These are phyloP conservation scores for Curvularia spicifera DNA, from an alignment of 2,329 filamentous ascomycete species.

Conservation along the genomic window DNA sequence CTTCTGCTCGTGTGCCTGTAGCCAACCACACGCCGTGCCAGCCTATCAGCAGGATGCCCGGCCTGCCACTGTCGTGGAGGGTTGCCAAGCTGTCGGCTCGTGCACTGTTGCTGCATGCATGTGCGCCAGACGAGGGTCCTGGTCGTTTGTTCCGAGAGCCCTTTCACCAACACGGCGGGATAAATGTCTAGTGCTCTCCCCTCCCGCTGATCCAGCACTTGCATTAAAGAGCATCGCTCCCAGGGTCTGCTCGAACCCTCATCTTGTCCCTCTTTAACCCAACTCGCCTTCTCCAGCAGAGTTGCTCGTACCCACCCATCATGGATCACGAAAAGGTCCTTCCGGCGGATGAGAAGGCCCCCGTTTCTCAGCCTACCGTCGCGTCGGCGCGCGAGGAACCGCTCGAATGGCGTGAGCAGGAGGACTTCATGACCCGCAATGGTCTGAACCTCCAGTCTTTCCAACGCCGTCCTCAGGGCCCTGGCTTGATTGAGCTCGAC, in stretches of 20 bases:
- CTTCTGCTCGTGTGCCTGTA: slow-evolving; percentile 23
- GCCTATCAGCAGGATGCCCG: slow-evolving; percentile 27
- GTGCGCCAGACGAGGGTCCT: slow-evolving; percentile 23
- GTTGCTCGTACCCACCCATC: slow-evolving; percentile 13
- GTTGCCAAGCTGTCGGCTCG: slow-evolving; percentile 32
- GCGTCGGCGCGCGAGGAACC: slow-evolving; percentile 18
- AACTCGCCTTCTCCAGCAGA: slow-evolving; percentile 12
- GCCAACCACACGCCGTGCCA: slow-evolving; percentile 24
- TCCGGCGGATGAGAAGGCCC: slow-evolving; percentile 39
- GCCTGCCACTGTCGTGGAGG: slow-evolving; percentile 21
- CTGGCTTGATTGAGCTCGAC: slow-evolving; percentile 38
- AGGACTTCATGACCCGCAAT: slow-evolving; percentile 47
- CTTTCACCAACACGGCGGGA: slow-evolving; percentile 24
- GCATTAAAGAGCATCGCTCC: slow-evolving; percentile 34
- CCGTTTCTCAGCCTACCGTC: slow-evolving; percentile 21
- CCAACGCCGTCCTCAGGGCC: slow-evolving; percentile 40
- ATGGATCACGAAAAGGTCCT: slow-evolving; percentile 39
- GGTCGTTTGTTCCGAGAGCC: slow-evolving; percentile 35
- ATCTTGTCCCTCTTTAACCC: slow-evolving; percentile 10
- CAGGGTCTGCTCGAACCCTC: slow-evolving; percentile 14
- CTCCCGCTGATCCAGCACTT: slow-evolving; percentile 33
- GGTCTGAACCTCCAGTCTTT: slow-evolving; percentile 46
- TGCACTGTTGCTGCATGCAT: slow-evolving; percentile 22
- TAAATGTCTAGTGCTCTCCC: slow-evolving; percentile 33
- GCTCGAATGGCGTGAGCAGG: slow-evolving; percentile 38